Percentiles rank a stretch among this genome's conserved stretches.
Conservation (phyloP, 1,284 basidiomycete genomes). For the Pterulicium gracile region DNA sequence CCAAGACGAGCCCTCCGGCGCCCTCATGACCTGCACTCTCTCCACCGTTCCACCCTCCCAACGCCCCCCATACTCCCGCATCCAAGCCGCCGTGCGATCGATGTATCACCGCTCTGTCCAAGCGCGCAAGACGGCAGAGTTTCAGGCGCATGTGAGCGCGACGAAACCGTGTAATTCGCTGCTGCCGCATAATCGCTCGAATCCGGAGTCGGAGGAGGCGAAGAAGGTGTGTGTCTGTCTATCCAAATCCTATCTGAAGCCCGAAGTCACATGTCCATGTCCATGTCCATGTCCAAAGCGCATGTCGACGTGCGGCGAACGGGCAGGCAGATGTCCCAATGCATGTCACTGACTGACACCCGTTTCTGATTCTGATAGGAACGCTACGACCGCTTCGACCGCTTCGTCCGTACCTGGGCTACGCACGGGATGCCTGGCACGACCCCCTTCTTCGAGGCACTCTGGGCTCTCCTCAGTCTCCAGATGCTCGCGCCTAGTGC, state of each 20-base stretch:
- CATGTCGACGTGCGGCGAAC: too few relatives aligned
- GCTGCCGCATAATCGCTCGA: conserved; percentile 52
- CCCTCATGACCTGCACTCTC: conserved; percentile 66
- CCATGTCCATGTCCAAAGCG: too few relatives aligned
- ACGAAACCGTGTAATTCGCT: conserved; percentile 65
- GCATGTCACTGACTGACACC: neutral
- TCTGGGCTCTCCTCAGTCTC: conserved; percentile 67
- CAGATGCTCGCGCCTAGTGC: conserved; percentile 61
- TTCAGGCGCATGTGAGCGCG: conserved; percentile 62
- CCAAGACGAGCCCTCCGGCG: conserved; percentile 64
- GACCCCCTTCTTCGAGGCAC: conserved; percentile 65
- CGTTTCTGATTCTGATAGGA: conserved; percentile 23
- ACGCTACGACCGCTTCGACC: conserved; percentile 56
- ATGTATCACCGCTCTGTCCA: conserved; percentile 66
- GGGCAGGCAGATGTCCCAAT: too few relatives aligned
- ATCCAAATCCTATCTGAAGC: too few relatives aligned
- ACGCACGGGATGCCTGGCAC: conserved; percentile 74
- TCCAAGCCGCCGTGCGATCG: conserved; percentile 68
- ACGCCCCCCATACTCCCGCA: conserved; percentile 62
- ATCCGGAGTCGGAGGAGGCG: conserved; percentile 49
- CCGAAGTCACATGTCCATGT: too few relatives aligned
- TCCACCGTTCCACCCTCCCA: conserved; percentile 67
- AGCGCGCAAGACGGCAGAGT: conserved; percentile 59
- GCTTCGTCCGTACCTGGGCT: conserved; percentile 67
- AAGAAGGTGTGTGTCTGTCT: too few relatives aligned